Base-by-base conservation (phyloP, 179 eudicot genomes). In the Pouteria campechiana region DNA sequence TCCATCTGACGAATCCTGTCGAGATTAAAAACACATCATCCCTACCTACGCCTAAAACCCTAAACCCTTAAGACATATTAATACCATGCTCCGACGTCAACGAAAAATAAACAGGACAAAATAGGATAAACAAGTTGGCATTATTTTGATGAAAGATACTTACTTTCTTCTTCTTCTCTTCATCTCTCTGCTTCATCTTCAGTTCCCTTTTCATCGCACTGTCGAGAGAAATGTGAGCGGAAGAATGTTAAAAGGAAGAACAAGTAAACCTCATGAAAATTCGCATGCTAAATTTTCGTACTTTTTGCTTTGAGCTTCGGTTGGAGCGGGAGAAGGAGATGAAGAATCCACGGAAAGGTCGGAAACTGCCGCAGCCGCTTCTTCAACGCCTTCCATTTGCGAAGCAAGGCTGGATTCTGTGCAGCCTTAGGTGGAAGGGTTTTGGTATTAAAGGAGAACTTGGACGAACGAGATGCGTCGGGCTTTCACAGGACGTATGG, bases 141-240 rank as follows among this genome's bases (percentile, higher is more conserved):
- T 30, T 45, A 30, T 5, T 13, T 14, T 42, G 24, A 4, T 1
- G 13, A 2, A n/a, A n/a, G 1, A n/a, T 17, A 21, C 15, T 6
- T 18, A 10, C 11, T 37, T 18, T 9, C 24, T 18, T 37, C 6
- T 6, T 12, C 46, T 25, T 6, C 19, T 77, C 90, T 64, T 81
- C 85, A 44, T 81, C 85, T 32, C 44, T 77, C 65, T 65, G 69
- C 64, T 68, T 61, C 10, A 64, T 59, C 78, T 76, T 76, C 53
- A 41, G 1, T 29, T 58, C 75, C 50, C 62, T 74, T 66, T 74
- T 69, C 34, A 23, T 12, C 37, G 80, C 80, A 58, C 80, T 72
- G 4, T 16, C 7, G 22, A 47, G 25, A 57, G 3, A 6, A n/a
- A 18, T 29, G 3, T 10, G 25, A 23, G 11, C 14, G 21, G 20